Evolutionary conservation across 139 green algal genomes (phyloP), one percentile per base, ranked within the genome.

Genomic region (Pleodorina starrii): DNA sequence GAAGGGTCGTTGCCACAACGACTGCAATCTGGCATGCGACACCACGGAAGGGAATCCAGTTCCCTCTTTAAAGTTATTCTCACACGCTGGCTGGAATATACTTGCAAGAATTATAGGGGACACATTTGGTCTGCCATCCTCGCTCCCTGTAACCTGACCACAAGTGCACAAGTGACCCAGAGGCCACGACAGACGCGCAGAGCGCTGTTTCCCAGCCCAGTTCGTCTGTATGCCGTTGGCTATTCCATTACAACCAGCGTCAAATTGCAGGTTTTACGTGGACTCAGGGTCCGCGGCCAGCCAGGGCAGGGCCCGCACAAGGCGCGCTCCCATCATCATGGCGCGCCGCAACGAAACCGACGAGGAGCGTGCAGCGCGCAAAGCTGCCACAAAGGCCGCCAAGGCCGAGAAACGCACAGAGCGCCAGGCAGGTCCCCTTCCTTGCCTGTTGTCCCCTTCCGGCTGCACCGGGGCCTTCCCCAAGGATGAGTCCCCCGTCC

Each of bases 381-480:
- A 89, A 40, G 36, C 78, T 1, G 78, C 78, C 4, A 11, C 27
- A 0, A 85, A 89, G 14, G 69, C 84, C 2, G 69, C 50, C 0
- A 89, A 89, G 50, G 68, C 80, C 0, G 80, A 42, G 17, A 80
- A 88, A 59, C 81, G 81, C 1, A 40, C 43, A 5, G 42, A 63
- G 17, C 81, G 60, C 42, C 83, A 80, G 83, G 82, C 74, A 73
- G 25, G 74, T 42, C n/a, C n/a, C n/a, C 27, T 9, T n/a, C n/a
- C n/a, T n/a, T n/a, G n/a, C n/a, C n/a, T n/a, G n/a, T n/a, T n/a
- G n/a, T n/a, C n/a, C n/a, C n/a, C n/a, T n/a, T n/a, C n/a, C n/a
- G n/a, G n/a, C n/a, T n/a, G n/a, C n/a, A n/a, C n/a, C n/a, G n/a
- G n/a, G n/a, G n/a, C n/a, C n/a, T n/a, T n/a, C n/a, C n/a, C n/a